Evolutionary conservation across 208 protist species (phyloP).

Genomic region (Crithidia sp.): DNA sequence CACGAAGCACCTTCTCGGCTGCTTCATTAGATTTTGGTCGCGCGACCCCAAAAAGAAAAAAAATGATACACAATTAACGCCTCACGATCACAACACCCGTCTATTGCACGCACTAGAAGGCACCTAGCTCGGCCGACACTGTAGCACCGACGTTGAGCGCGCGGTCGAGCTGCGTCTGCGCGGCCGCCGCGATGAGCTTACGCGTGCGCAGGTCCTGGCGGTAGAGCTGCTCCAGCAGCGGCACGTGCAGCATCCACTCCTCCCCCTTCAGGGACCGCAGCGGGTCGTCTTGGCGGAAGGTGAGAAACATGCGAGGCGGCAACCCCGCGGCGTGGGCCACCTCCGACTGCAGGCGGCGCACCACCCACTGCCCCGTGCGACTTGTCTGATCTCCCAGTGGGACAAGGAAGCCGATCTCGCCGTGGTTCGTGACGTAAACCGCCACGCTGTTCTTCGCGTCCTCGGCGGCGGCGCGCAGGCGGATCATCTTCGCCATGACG

Average conservation of each 20-base stretch:
- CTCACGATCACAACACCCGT: no score
- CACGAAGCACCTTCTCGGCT: no score
- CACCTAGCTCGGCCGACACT: slow-evolving; percentile 50
- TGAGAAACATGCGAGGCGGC: slow-evolving; percentile 78
- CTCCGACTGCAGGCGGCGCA: slow-evolving; percentile 65
- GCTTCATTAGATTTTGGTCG: no score
- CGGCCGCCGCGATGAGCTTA: slow-evolving; percentile 60
- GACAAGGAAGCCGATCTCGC: slow-evolving; percentile 82
- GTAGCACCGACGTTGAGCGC: slow-evolving; percentile 67
- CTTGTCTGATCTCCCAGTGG: slow-evolving; percentile 76
- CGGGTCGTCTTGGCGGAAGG: slow-evolving; percentile 64
- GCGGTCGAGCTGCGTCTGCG: slow-evolving; percentile 78
- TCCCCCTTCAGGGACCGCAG: slow-evolving; percentile 50
- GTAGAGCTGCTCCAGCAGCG: slow-evolving; percentile 61
- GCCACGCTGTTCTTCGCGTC: slow-evolving; percentile 40
- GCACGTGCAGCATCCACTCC: slow-evolving; percentile 66
- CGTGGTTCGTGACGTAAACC: slow-evolving; percentile 82
- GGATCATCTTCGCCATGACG: slow-evolving; percentile 58
- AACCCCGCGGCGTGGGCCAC: slow-evolving; percentile 70
- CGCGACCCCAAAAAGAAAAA: no score
- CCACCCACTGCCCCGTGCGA: slow-evolving; percentile 69
- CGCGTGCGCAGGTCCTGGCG: slow-evolving; percentile 62
- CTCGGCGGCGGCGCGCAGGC: slow-evolving; percentile 45
- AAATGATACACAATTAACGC: not conserved
- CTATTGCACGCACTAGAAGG: slow-evolving; percentile 32